Base-by-base conservation (phyloP, 371 early-diverging fungal genomes). In the Paramicrosporidium saccamoebae region DNA sequence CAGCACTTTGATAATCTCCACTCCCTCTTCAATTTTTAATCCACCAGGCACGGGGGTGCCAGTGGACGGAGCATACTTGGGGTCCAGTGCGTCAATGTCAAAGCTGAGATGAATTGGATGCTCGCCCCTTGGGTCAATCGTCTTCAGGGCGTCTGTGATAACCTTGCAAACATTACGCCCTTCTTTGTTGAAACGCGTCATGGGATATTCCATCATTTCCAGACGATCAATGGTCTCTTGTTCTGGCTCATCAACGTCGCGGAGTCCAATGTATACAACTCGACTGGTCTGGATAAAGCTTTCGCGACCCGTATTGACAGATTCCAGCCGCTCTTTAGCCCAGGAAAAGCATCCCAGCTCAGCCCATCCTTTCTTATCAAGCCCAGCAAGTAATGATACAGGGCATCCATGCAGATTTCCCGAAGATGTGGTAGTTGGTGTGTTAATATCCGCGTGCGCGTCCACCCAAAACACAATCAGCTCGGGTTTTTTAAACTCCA, bases 391-490 rank as follows among this genome's bases (percentile, higher is more conserved):
- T 46, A 78, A 88, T 8, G 81, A 63, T 14, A 84, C 39, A 10
- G 92, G 88, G 44, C 79, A 79, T 4, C 92, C 92, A 34, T 90
- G 92, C 19, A 90, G 55, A 44, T 90, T 86, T 13, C 92, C 92
- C 8, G 74, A 64, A 14, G 50, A 52, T 4, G 82, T 75, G 11
- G 64, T 50, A 16, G 48, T 60, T n/a, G 75, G 72, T 10, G 88
- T 79, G 50, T 90, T 90, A 50, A 88, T 82, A 43, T 84, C 82
- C 22, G 79, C 73, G 36, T 90, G 88, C 10, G 86, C 86, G 40
- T 90, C 86, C 5, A 90, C 64, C 92, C 88, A 90, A 27, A 90
- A 55, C 28, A 90, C 59, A 28, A 79, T 72, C 15, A 86, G 53
- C 27, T 82, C 56, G 27, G 57, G 53, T n/a, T n/a, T n/a, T n/a